Evolutionary conservation across 495 filamentous ascomycete species (phyloP), one percentile per base, ranked within the genome.

Genomic region (Hypoxylon fragiforme): DNA sequence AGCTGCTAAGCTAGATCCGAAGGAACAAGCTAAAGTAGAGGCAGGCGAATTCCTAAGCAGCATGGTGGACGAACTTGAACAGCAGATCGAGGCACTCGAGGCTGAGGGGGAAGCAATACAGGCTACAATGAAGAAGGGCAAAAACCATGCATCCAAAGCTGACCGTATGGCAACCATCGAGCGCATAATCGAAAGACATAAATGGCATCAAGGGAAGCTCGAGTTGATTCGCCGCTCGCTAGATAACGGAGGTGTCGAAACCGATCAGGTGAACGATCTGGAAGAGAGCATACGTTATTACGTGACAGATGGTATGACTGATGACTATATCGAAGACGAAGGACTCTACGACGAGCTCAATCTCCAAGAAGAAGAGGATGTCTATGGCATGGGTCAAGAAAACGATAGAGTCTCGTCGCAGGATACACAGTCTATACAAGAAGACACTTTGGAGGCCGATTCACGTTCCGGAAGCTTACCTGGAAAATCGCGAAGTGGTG

Each of bases 201-300:
- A 96, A 72, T 97, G 89, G 88, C 95, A 98, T 65, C 85, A 92
- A 60, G 83, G 84, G 51, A 96, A 95, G 69, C 78, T 98, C 55
- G 94, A 98, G 71, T 79, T 97, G 37, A 84, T 97, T 46, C 80
- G 90, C 61, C 87, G 94, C 51, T 87, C 91, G 21, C 74, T 98
- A 48, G 90, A 96, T 59, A 98, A 98, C 70, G 92, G 91, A 39
- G 87, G 87, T 54, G 80, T 97, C 53, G 95, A 98, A 39, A 76
- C 82, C 13, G 87, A 89, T 12, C 85, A 91, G 62, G 95, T 98
- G 37, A 82, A 82, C 36, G 89, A 91, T 14, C 68, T 96, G 13
- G 89, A 96, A 70, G 95, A 97, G 51, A 84, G 83, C 64, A 97
- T 98, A 71, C 85, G 83, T 58, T 96, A 96, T 73, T 97, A 97